Evolutionary conservation across 306 rosid species (phyloP).

Genomic region (Casuarina equisetifolia): DNA sequence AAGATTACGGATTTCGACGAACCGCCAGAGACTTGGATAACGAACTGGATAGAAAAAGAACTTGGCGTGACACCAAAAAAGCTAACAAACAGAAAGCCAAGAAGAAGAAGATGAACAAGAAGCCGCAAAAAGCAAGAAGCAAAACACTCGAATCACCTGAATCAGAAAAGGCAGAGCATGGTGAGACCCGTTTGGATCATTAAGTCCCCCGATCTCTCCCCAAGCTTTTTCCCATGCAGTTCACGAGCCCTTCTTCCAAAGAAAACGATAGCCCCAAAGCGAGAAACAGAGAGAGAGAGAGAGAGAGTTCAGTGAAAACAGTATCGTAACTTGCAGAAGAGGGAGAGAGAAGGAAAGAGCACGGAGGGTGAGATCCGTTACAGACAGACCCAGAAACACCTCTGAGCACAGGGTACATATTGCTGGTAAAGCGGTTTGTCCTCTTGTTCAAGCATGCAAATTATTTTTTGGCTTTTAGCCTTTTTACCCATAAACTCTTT

Average conservation of each 20-base stretch:
- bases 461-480: not conserved
- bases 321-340: not conserved
- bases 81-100: constrained; percentile 11
- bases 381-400: constrained; percentile 39
- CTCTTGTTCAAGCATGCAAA: constrained; percentile 62
- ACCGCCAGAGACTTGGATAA: constrained; percentile 31
- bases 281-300: constrained; percentile 19
- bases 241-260: constrained; percentile 54
- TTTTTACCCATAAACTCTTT: not conserved
- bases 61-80: constrained; percentile 34
- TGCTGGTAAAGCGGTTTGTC: constrained; percentile 69
- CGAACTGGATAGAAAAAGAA: constrained; percentile 31
- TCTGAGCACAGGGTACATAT: constrained; percentile 45
- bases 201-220: constrained; percentile 65
- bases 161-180: constrained; percentile 43
- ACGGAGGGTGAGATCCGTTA: constrained; percentile 64
- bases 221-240: constrained; percentile 73
- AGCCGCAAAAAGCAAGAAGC: constrained; percentile 32
- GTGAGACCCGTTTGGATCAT: constrained; percentile 48
- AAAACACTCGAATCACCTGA: constrained; percentile 63
- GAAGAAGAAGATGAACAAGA: not conserved
- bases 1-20: constrained; percentile 25
- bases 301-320: not conserved
- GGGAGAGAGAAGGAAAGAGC: constrained; percentile 3
- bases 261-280: constrained; percentile 49